Base-by-base conservation (phyloP, 768 basidiomycete genomes). In the Tulasnella sp. region DNA sequence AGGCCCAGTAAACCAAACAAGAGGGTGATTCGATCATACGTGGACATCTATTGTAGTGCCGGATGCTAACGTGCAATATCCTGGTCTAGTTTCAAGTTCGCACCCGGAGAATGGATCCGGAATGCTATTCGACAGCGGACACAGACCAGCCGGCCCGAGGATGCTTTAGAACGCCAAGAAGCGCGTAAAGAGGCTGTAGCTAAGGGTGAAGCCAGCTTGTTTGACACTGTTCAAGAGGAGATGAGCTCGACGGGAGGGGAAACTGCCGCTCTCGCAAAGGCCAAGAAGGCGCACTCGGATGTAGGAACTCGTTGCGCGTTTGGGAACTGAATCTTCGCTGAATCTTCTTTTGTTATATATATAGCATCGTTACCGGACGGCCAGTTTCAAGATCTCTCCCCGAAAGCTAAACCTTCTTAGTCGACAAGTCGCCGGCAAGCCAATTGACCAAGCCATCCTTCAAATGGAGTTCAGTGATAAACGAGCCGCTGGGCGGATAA, bases 401-500 rank as follows among this genome's bases (percentile, higher is more conserved):
- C 90, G 97, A 78, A 99, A 98, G 85, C 88, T 99, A 79, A 97
- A 97, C 85, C 90, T 92, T 87, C 88, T 99, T 58, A 93, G 85
- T 12, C 89, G 91, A 40, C 95, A 98, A 85, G 93, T 99, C 81
- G 89, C 94, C 2, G 93, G 94, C 27, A 93, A 95, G 82, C 96
- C 97, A 24, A 92, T 98, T 80, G 97, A 98, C 86, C 91, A 92
- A 82, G 97, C 97, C 46, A 97, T 99, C 84, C 87, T 98, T 79
- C 97, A 99, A 83, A 97, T 99, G 94, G 90, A 93, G 84, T 98
- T 98, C 85, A 95, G 93, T 81, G 93, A 97, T 85, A 99, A 99
- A 86, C 90, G 95, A 34, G 95, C 93, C 19, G 92, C 94, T 81
- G 89, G 87, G 72, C 91, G 95, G 80, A 91, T 99, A 80, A 92